A percentile compares a stretch with the other conserved stretches of the same genome.
These are phyloP conservation scores for Colletotrichum tanaceti DNA, from an alignment of 2,329 filamentous ascomycete genomes.

Conservation along the genomic window DNA sequence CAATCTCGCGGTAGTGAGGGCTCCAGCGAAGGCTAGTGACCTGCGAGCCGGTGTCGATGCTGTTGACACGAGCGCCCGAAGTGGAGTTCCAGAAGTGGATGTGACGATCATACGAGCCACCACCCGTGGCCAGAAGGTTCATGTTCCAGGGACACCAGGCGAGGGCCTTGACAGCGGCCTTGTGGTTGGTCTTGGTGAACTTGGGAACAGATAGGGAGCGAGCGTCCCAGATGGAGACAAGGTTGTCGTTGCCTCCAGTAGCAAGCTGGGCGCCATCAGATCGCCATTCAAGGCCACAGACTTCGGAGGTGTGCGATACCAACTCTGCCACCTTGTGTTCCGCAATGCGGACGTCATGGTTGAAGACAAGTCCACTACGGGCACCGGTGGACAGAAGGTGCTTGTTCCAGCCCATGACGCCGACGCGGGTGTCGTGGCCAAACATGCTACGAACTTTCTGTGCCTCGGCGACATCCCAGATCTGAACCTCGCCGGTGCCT, in stretches of 20 bases:
- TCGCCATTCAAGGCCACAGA: conserved; percentile 98
- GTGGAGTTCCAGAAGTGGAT: conserved; percentile 99
- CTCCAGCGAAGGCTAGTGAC: conserved; percentile 97
- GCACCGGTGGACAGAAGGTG: conserved; percentile 95
- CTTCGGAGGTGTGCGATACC: conserved; percentile 95
- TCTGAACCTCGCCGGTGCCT: conserved; percentile 95
- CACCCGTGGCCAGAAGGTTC: conserved; percentile 95
- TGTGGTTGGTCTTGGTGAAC: conserved; percentile 99
- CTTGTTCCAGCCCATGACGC: conserved; percentile 99
- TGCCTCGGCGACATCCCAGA: conserved; percentile 97
- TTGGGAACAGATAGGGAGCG: conserved; percentile 93
- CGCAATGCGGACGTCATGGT: conserved; percentile 97
- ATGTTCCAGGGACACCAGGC: conserved; percentile 99
- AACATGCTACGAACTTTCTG: conserved; percentile 98
- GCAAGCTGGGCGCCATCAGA: conserved; percentile 96
- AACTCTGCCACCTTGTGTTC: conserved; percentile 99
- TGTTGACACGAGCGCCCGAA: conserved; percentile 96
- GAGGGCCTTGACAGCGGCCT: conserved; percentile 96
- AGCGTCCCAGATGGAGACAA: conserved; percentile 99
- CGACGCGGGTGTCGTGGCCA: conserved; percentile 94
- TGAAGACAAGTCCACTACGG: conserved; percentile 94
- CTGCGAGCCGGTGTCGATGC: conserved; percentile 97
- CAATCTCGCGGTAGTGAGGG: conserved; percentile 96
- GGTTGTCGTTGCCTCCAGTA: conserved; percentile 97
- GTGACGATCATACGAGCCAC: conserved; percentile 94